A percentile compares a stretch with the other conserved stretches of the same genome.
Evolutionary conservation across 495 filamentous ascomycete genomes (phyloP).

Genomic region (Penicillium canescens): DNA sequence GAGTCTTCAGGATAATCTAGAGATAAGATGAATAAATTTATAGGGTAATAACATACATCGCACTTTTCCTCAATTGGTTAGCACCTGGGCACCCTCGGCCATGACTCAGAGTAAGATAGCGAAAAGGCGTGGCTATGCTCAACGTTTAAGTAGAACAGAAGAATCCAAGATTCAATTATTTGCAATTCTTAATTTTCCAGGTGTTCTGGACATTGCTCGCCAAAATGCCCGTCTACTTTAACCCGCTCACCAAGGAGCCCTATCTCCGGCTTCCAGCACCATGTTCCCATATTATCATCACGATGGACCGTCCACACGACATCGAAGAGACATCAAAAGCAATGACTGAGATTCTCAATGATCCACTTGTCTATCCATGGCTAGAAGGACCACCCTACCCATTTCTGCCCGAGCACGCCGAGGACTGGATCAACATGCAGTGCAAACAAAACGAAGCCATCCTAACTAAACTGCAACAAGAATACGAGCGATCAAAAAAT

Average conservation of each 20-base stretch:
- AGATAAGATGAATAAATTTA: too few species aligned
- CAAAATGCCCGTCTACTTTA: slow-evolving; percentile 17
- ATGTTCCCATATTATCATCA: slow-evolving; percentile 29
- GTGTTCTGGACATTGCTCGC: background rate
- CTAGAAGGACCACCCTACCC: slow-evolving; percentile 26
- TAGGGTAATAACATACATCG: too few species aligned
- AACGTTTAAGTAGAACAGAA: too few species aligned
- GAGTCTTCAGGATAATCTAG: too few species aligned
- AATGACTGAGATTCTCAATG: slow-evolving; percentile 18
- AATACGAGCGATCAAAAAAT: background rate
- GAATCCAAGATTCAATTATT: background rate
- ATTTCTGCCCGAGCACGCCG: slow-evolving; percentile 18
- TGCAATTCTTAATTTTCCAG: background rate
- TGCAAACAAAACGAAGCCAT: background rate
- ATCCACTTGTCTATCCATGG: slow-evolving; percentile 13
- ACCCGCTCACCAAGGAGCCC: slow-evolving; percentile 18
- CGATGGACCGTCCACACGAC: slow-evolving; percentile 17
- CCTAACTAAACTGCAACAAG: background rate
- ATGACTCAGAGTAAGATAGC: too few species aligned
- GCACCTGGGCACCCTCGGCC: too few species aligned
- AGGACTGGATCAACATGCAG: slow-evolving; percentile 7
- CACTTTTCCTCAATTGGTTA: too few species aligned
- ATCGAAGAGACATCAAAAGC: slow-evolving; percentile 6
- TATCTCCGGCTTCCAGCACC: slow-evolving; percentile 28
- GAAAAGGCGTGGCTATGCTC: too few species aligned